Evolutionary conservation across 169 alveolate genomes (phyloP).

Genomic region (Amoebophrya sp.): DNA sequence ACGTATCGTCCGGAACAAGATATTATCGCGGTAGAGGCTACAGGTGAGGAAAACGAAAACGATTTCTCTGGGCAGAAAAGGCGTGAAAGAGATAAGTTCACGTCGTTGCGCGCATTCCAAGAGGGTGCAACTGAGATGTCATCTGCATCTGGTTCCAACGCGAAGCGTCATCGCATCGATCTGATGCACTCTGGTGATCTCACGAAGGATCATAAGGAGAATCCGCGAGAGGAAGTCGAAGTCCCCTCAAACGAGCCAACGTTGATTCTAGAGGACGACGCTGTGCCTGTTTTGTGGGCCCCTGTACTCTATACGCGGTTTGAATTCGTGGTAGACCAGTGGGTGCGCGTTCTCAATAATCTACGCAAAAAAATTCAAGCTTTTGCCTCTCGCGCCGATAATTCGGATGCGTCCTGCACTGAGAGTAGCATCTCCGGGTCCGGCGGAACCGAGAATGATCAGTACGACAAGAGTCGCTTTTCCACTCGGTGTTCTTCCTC

Average conservation of each 20-base stretch:
- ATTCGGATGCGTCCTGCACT: neutral
- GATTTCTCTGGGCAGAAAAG: neutral
- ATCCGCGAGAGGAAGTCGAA: too few relatives aligned
- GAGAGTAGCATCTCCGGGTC: too few relatives aligned
- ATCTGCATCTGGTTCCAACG: too few relatives aligned
- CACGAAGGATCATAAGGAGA: too few relatives aligned
- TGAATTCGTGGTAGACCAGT: neutral
- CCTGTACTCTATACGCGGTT: neutral
- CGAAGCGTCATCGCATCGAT: too few relatives aligned
- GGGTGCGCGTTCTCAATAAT: neutral
- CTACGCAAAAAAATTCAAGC: neutral
- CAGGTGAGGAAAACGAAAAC: neutral
- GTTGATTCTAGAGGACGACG: constrained; percentile 7
- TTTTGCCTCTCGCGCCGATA: neutral
- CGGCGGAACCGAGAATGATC: too few relatives aligned
- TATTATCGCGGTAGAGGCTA: neutral
- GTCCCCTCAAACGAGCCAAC: too few relatives aligned
- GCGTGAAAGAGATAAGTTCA: neutral
- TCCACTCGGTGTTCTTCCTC: neutral
- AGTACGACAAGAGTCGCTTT: neutral
- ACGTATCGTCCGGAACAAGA: neutral
- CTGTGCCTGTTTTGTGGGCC: neutral
- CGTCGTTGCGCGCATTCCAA: too few relatives aligned
- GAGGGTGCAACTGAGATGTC: too few relatives aligned
- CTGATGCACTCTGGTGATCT: too few relatives aligned